phyloP scores from a whole-genome alignment of 2,329 filamentous ascomycete species.

The Phialophora verrucosa region DNA sequence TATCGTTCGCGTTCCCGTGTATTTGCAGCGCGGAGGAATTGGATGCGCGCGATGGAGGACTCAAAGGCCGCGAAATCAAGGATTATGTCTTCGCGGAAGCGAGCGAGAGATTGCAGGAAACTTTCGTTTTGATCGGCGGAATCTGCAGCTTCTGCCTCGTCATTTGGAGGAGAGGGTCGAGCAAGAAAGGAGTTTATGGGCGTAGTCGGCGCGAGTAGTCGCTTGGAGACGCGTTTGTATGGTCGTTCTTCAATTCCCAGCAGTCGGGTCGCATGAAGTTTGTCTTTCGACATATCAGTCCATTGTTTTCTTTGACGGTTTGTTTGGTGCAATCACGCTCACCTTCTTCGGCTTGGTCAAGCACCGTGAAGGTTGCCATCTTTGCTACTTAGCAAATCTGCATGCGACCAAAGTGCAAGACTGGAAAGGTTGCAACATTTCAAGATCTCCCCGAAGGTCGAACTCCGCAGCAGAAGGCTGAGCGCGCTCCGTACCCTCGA shows the following conservation, averaged over 20 bases:
- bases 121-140: constrained; percentile 44
- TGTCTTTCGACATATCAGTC: constrained; percentile 58
- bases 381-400: background rate
- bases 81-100: constrained; percentile 80
- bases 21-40: constrained; percentile 85
- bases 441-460: background rate
- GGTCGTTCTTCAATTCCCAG: constrained; percentile 90
- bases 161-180: constrained; percentile 66
- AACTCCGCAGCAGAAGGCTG: background rate
- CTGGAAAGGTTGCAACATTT: background rate
- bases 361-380: constrained; percentile 67
- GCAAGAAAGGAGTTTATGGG: constrained; percentile 54
- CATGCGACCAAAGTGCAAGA: background rate
- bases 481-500: background rate
- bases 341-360: constrained; percentile 75
- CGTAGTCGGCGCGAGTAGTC: constrained; percentile 72
- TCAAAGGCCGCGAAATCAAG: constrained; percentile 90
- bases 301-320: background rate
- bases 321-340: constrained; percentile 5
- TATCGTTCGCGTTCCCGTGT: constrained; percentile 82
- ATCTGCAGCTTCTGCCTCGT: constrained; percentile 45
- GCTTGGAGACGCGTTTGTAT: constrained; percentile 85
- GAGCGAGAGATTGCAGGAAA: constrained; percentile 57
- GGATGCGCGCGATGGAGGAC: constrained; percentile 77
- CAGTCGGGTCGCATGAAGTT: constrained; percentile 84